Evolutionary conservation across 2,329 filamentous ascomycete species (phyloP).

Genomic region (Fusarium phyllophilum): DNA sequence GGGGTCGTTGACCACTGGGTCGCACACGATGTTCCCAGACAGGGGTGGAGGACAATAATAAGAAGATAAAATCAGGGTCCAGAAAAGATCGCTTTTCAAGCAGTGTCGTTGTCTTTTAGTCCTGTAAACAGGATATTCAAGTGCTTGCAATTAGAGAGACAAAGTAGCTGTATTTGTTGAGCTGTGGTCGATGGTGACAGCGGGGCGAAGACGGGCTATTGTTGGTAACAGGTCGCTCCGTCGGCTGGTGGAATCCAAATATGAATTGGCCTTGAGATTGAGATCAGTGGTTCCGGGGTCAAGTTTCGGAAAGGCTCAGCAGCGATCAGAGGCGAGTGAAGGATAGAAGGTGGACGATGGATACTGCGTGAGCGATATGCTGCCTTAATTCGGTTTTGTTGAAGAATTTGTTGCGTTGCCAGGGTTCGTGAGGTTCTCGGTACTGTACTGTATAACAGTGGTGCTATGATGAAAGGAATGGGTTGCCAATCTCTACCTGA

Average conservation of each 20-base stretch:
- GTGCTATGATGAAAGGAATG: slow-evolving; percentile 32
- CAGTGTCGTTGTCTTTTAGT: background rate
- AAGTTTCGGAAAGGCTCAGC: background rate
- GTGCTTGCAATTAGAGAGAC: background rate
- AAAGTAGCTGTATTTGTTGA: background rate
- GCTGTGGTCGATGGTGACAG: background rate
- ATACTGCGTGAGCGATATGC: slow-evolving; percentile 42
- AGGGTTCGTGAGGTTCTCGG: slow-evolving; percentile 20
- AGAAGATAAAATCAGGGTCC: slow-evolving; percentile 35
- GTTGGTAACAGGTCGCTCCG: background rate
- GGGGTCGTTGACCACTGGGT: slow-evolving; percentile 30
- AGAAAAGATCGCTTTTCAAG: slow-evolving; percentile 24
- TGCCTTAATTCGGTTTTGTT: slow-evolving; percentile 35
- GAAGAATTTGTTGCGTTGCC: slow-evolving; percentile 14
- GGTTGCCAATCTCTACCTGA: slow-evolving; percentile 14
- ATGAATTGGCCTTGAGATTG: background rate
- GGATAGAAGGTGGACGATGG: slow-evolving; percentile 22
- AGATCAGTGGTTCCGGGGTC: background rate
- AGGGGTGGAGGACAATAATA: slow-evolving; percentile 15
- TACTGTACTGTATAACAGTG: slow-evolving; percentile 14
- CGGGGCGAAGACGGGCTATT: background rate
- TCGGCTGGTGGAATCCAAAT: background rate
- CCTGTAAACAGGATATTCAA: background rate
- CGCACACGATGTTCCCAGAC: slow-evolving; percentile 29
- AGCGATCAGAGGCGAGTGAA: background rate